Conservation (phyloP, 495 filamentous ascomycete genomes). For the Staphylotrichum longicolle region DNA sequence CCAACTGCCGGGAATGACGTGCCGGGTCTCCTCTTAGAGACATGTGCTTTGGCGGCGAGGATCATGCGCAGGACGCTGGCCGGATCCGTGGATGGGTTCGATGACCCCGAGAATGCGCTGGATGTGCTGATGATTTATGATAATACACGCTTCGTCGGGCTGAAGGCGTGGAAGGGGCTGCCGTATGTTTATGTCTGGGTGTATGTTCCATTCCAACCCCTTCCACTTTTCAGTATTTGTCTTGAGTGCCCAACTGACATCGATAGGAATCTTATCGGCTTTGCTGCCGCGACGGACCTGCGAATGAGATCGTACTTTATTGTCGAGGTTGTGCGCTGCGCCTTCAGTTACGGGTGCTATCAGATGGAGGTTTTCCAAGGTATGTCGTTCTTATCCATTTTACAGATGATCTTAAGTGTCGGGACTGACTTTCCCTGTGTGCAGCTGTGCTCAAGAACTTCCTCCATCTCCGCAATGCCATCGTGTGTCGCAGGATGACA, state of each 20-base stretch:
- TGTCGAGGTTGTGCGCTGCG: conserved; percentile 7
- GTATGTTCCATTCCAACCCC: not conserved
- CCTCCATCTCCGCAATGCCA: conserved; percentile 6
- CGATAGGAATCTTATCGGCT: conserved; percentile 1
- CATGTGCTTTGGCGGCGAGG: not conserved
- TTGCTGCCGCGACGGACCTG: not conserved
- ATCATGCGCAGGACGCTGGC: conserved; percentile 5
- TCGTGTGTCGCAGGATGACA: not conserved
- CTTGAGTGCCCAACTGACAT: not conserved
- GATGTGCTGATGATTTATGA: conserved; percentile 1
- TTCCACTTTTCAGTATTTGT: not conserved
- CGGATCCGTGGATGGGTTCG: not conserved
- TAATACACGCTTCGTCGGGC: not conserved
- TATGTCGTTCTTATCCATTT: not conserved
- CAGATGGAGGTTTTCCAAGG: conserved; percentile 10
- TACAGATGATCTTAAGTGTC: not conserved
- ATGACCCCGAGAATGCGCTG: not conserved
- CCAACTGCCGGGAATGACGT: not conserved
- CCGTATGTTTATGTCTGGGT: conserved; percentile 10
- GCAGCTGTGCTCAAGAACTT: conserved; percentile 2
- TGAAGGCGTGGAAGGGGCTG: conserved; percentile 11
- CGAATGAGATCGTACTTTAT: not conserved
- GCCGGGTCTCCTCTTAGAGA: not conserved
- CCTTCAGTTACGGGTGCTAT: conserved; percentile 8
- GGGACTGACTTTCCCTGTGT: too few relatives aligned